Percentiles rank a stretch among this genome's conserved stretches.
Conservation (phyloP, 805 yeast genomes). For the Vanderwaltozyma polyspora region DNA sequence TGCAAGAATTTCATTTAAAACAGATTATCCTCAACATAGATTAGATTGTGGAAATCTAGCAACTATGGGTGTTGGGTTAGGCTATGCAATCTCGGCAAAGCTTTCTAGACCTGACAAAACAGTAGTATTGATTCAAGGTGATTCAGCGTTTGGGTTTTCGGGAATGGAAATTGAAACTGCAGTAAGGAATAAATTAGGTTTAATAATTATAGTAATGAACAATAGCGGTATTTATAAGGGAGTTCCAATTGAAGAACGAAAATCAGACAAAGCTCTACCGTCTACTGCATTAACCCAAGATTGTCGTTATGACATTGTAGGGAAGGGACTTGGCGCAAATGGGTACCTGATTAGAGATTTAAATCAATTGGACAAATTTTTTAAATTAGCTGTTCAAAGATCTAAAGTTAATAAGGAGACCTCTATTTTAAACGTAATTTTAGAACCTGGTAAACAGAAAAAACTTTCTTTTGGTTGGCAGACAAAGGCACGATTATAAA, state of each 20-base stretch:
- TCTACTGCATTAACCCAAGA: conserved; percentile 49
- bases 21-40: conserved; percentile 40
- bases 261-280: conserved; percentile 30
- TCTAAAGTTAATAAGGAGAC: conserved; percentile 24
- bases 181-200: conserved; percentile 40
- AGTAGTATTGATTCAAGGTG: conserved; percentile 58
- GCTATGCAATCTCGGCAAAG: conserved; percentile 58
- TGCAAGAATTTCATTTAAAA: conserved; percentile 50
- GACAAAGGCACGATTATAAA: conserved; percentile 26
- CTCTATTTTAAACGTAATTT: conserved; percentile 48
- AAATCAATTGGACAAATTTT: conserved; percentile 28
- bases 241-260: conserved; percentile 16
- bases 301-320: conserved; percentile 47
- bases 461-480: conserved; percentile 61
- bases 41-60: conserved; percentile 70
- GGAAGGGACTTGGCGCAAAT: conserved; percentile 43
- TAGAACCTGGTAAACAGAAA: conserved; percentile 44
- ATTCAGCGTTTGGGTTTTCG: conserved; percentile 68
- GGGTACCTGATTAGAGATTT: conserved; percentile 39
- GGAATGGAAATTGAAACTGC: conserved; percentile 67
- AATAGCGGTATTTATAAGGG: conserved; percentile 69
- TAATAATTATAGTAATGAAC: conserved; percentile 55
- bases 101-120: conserved; percentile 31
- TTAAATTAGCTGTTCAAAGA: conserved; percentile 30
- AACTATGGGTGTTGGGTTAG: conserved; percentile 67